Base-by-base conservation (phyloP, 177 flowering plant species). In the Tripterygium wilfordii region DNA sequence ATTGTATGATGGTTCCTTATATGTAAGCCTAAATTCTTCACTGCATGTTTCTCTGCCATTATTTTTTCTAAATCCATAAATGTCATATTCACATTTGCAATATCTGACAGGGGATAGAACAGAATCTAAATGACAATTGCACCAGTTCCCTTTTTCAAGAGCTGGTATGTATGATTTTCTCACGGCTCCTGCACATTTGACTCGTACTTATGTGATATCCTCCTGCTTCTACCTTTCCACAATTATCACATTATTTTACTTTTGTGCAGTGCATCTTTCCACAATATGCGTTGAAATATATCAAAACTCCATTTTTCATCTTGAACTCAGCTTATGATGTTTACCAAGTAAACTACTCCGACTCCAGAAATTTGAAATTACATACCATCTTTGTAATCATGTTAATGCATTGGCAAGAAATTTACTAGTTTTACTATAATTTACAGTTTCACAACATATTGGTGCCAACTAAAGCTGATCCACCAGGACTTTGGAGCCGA, bases 321-420 rank as follows among this genome's bases (percentile, higher is more conserved):
- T 59, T 92, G 53, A 92, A 92, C 68, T 56, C 99, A 13, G 99
- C 96, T 33, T 92, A 92, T 56, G 99, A 92, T 52, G 80, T 78
- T 10, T 92, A 27, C 68, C 99, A 92, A 62, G 98, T 92, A 76
- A 67, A 57, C 18, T 10, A 30, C 33, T 30, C 33, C 7, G 12
- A 30, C 12, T 30, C 7, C 12, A 30, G 33, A 30, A 30, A 30
- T 30, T 15, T 36, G 39, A 40, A 19, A 40, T 25, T 22, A 2
- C 17, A 14, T n/a, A n/a, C n/a, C n/a, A n/a, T n/a, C n/a, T n/a
- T n/a, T n/a, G n/a, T n/a, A n/a, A n/a, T n/a, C n/a, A n/a, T n/a
- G n/a, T n/a, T n/a, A n/a, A n/a, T n/a, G n/a, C n/a, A n/a, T n/a
- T n/a, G n/a, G n/a, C n/a, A n/a, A n/a, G n/a, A 12, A 13, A 22